Evolutionary conservation across 768 basidiomycete genomes (phyloP), one percentile per base, ranked within the genome.

Genomic region (Leccinum disarticulatum): DNA sequence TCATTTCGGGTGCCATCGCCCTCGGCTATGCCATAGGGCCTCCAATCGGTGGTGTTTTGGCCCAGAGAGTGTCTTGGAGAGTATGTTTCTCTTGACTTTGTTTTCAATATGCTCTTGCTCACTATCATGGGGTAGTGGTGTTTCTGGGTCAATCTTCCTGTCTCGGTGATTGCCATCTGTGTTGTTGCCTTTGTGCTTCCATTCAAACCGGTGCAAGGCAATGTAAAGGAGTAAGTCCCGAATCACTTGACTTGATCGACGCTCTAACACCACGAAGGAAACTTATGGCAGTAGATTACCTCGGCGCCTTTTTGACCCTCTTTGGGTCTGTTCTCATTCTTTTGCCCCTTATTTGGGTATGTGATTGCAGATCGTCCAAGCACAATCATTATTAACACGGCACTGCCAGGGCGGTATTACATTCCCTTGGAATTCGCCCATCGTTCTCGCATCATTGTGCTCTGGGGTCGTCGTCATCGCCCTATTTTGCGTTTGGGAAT

Each of bases 401-500:
- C 52, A 13, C 36, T 14, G 14, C 62, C 15, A 87, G 87, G 89
- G 88, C 28, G 89, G 90, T 0, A 81, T 86, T 0, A 85, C 84
- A 2, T 90, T 89, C 64, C 80, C 88, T 1, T 91, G 90, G 91
- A 75, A 69, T 7, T 90, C 87, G 0, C 81, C 87, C 0, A 76
- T 83, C 2, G 86, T 93, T 55, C 69, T 90, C 35, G 85, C 77
- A 0, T 82, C 85, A 1, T 70, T 90, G 7, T 71, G 83, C 53
- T 79, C 84, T 1, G 86, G 88, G 0, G 57, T 86, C 22, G 54
- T 83, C 0, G 80, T 86, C 13, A 73, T 84, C 7, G 73, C 64
- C 0, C 49, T 88, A 4, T 93, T 91, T 70, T 81, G 88, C 52
- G 56, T 84, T 38, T 90, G 87, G 80, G 90, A 93, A 72, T 86